Evolutionary conservation across 2,329 filamentous ascomycete genomes (phyloP).

Genomic region (Furcasterigmium furcatum): DNA sequence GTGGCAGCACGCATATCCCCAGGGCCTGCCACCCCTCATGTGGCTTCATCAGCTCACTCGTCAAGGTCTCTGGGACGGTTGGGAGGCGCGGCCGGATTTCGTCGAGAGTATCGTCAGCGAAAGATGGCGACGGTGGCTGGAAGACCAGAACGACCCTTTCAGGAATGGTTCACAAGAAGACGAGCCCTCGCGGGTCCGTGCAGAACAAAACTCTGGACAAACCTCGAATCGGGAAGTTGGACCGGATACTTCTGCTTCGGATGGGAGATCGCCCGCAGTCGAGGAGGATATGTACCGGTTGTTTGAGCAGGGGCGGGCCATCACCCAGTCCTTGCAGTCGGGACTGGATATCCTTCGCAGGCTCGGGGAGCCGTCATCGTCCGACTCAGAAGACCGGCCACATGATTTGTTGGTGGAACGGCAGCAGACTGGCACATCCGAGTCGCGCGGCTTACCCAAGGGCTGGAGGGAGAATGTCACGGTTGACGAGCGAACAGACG

Average conservation of each 20-base stretch:
- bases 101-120: conserved; percentile 9
- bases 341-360: too few relatives aligned
- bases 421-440: too few relatives aligned
- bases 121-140: conserved; percentile 12
- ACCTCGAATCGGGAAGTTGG: too few relatives aligned
- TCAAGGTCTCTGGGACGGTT: conserved; percentile 14
- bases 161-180: neutral
- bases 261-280: neutral
- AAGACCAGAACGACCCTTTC: conserved; percentile 10
- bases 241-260: too few relatives aligned
- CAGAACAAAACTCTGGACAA: neutral
- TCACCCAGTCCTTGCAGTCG: neutral
- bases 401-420: too few relatives aligned
- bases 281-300: neutral
- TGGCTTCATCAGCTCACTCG: conserved; percentile 29
- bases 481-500: conserved; percentile 9
- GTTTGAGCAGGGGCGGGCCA: neutral
- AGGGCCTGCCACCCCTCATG: conserved; percentile 34
- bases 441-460: conserved; percentile 4
- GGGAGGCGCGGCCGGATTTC: conserved; percentile 9
- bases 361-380: too few relatives aligned
- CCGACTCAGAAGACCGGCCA: too few relatives aligned
- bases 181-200: too few relatives aligned
- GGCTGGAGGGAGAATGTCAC: conserved; percentile 11
- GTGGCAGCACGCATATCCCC: conserved; percentile 32